Evolutionary conservation across 805 yeast genomes (phyloP).

Genomic region (Schwanniomyces occidentalis): DNA sequence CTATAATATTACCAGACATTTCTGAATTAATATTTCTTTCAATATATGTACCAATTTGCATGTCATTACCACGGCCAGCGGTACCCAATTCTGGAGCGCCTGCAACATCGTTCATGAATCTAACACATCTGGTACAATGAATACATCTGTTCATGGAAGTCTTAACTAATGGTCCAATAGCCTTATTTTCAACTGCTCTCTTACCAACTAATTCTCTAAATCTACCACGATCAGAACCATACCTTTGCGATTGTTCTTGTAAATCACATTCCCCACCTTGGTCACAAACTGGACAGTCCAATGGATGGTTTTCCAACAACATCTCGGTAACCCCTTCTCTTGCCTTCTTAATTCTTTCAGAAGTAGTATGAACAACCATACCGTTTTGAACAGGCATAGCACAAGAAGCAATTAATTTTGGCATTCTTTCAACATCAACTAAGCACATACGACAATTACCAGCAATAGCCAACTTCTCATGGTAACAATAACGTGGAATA

Average conservation of each 20-base stretch:
- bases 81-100: slow-evolving; percentile 92
- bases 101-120: slow-evolving; percentile 87
- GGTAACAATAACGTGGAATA: slow-evolving; percentile 89
- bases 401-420: slow-evolving; percentile 87
- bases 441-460: slow-evolving; percentile 94
- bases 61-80: slow-evolving; percentile 86
- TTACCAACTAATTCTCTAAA: slow-evolving; percentile 79
- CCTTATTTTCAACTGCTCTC: slow-evolving; percentile 88
- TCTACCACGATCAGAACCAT: slow-evolving; percentile 86
- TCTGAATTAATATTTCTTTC: slow-evolving; percentile 83
- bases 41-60: slow-evolving; percentile 88
- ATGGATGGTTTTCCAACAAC: slow-evolving; percentile 84
- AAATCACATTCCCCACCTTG: slow-evolving; percentile 95
- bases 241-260: slow-evolving; percentile 82
- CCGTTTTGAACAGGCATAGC: slow-evolving; percentile 91
- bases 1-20: slow-evolving; percentile 83
- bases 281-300: slow-evolving; percentile 91
- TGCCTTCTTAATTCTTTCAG: slow-evolving; percentile 76
- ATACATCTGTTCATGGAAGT: slow-evolving; percentile 92
- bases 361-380: slow-evolving; percentile 80
- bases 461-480: slow-evolving; percentile 85
- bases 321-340: slow-evolving; percentile 91
- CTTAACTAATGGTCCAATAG: slow-evolving; percentile 85
- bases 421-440: slow-evolving; percentile 86
- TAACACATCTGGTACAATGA: slow-evolving; percentile 88